Evolutionary conservation across 805 yeast genomes (phyloP).

Genomic region (Lipomyces sp.): DNA sequence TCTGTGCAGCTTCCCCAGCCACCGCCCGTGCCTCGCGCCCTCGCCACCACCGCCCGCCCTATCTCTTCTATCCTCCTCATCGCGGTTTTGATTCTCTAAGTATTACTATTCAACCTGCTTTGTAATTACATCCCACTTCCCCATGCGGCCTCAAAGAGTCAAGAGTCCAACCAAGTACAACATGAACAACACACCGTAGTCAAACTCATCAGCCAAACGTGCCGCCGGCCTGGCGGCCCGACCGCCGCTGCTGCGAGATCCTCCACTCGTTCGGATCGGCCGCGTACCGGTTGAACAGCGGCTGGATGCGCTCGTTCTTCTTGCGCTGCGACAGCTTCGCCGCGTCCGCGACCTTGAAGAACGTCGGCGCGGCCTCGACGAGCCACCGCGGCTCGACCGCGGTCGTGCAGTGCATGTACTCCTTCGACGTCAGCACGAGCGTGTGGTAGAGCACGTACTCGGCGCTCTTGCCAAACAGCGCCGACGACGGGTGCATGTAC

Average conservation of each 20-base stretch:
- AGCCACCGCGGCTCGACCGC: conserved; percentile 71
- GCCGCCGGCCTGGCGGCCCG: conserved; percentile 23
- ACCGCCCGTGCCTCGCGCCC: too few relatives aligned
- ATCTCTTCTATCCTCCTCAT: too few relatives aligned
- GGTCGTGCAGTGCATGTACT: conserved; percentile 78
- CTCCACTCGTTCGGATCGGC: conserved; percentile 74
- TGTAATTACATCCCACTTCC: too few relatives aligned
- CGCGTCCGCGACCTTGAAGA: conserved; percentile 62
- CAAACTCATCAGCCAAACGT: conserved; percentile 30
- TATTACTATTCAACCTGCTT: too few relatives aligned
- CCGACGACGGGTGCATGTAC: conserved; percentile 81
- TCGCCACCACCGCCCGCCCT: too few relatives aligned
- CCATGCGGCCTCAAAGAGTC: too few relatives aligned
- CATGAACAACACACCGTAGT: too few relatives aligned
- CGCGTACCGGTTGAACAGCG: conserved; percentile 60
- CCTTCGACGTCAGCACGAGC: conserved; percentile 77
- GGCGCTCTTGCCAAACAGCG: conserved; percentile 71
- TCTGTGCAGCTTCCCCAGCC: too few relatives aligned
- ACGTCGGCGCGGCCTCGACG: conserved; percentile 68
- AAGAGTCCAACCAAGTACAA: too few relatives aligned
- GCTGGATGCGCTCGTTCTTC: conserved; percentile 64
- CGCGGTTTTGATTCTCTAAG: too few relatives aligned
- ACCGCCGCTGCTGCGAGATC: conserved; percentile 46
- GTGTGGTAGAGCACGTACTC: conserved; percentile 76
- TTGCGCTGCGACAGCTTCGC: conserved; percentile 49